A percentile compares a stretch with the other conserved stretches of the same genome.
phyloP scores from a whole-genome alignment of 345 rosid genomes.

The Euphorbia tirucalli region DNA sequence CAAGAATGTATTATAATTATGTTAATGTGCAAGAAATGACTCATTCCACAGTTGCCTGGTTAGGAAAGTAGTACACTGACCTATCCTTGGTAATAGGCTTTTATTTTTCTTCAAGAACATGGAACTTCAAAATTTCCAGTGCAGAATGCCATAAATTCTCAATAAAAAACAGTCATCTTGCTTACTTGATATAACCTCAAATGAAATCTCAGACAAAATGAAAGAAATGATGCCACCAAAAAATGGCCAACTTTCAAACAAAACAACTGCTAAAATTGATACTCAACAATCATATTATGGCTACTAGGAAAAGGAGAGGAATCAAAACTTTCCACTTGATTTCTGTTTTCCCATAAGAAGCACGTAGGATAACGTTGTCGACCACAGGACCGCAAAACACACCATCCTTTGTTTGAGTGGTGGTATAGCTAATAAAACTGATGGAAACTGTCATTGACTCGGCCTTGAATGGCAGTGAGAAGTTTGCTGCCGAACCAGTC shows the following conservation, averaged over 20 bases:
- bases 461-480: slow-evolving; percentile 43
- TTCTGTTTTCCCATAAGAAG: slow-evolving; percentile 33
- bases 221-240: background rate
- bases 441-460: slow-evolving; percentile 37
- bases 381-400: slow-evolving; percentile 52
- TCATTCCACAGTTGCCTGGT: no score
- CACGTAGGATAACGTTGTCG: slow-evolving; percentile 48
- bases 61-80: background rate
- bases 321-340: slow-evolving; percentile 32
- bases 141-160: background rate
- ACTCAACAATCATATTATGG: slow-evolving; percentile 25
- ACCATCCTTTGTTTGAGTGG: slow-evolving; percentile 45
- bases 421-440: slow-evolving; percentile 47
- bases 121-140: background rate
- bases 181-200: background rate
- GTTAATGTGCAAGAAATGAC: background rate
- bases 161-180: background rate
- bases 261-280: background rate
- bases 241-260: background rate
- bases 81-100: background rate
- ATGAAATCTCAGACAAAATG: background rate
- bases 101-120: background rate
- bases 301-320: slow-evolving; percentile 28
- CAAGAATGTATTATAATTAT: background rate
- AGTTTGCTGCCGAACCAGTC: slow-evolving; percentile 41